phyloP scores from a whole-genome alignment of 2,329 filamentous ascomycete genomes.

The Alternaria triticimaculans region DNA sequence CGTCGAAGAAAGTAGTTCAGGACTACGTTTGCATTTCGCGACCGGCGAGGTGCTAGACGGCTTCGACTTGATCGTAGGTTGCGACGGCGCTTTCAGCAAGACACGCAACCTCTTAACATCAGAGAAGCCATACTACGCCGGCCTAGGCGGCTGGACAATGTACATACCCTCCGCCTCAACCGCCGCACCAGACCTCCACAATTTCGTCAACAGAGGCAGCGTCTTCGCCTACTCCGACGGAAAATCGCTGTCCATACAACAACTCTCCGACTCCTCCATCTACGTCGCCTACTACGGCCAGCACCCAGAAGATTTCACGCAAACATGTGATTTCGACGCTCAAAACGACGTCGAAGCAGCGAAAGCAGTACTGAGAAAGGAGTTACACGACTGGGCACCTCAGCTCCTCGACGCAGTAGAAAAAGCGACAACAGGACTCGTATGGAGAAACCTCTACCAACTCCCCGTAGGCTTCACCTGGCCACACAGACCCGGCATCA shows the following conservation, averaged over 20 bases:
- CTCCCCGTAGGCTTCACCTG: slow-evolving; percentile 49
- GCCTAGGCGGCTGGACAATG: slow-evolving; percentile 44
- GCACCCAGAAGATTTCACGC: slow-evolving; percentile 32
- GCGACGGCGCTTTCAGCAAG: slow-evolving; percentile 54
- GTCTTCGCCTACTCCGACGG: slow-evolving; percentile 40
- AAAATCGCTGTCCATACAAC: slow-evolving; percentile 37
- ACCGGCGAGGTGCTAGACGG: slow-evolving; percentile 33
- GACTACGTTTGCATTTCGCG: slow-evolving; percentile 34
- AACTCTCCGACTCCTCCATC: slow-evolving; percentile 44
- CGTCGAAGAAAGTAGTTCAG: slow-evolving; percentile 19
- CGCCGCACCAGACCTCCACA: slow-evolving; percentile 35
- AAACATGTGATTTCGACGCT: slow-evolving; percentile 25
- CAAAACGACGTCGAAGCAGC: slow-evolving; percentile 20
- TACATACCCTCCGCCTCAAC: slow-evolving; percentile 35
- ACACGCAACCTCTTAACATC: slow-evolving; percentile 41
- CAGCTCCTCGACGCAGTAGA: slow-evolving; percentile 28
- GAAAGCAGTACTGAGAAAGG: slow-evolving; percentile 26
- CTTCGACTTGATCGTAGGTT: slow-evolving; percentile 54
- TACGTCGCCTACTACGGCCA: slow-evolving; percentile 31
- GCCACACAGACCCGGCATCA: slow-evolving; percentile 47
- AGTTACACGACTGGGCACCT: slow-evolving; percentile 20
- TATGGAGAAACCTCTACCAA: slow-evolving; percentile 47
- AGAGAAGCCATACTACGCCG: slow-evolving; percentile 46
- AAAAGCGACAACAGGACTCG: slow-evolving; percentile 22
- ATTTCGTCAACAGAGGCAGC: slow-evolving; percentile 45